Base-by-base conservation (phyloP, 345 rosid genomes). In the Eucalyptus cladocalyx region DNA sequence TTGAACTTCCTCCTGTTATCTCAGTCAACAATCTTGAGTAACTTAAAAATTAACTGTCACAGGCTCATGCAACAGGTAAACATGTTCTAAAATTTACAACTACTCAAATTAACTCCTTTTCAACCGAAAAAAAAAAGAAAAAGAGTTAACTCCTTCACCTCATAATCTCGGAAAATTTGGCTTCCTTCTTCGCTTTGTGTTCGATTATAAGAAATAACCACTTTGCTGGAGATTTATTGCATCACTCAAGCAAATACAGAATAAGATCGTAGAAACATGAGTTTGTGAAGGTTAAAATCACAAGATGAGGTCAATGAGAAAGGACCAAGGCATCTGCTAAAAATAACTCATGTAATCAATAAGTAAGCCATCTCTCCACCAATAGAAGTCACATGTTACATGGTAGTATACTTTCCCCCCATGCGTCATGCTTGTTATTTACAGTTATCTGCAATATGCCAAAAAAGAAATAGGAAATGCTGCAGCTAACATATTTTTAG, bases 211-310 rank as follows among this genome's bases (percentile, higher is more conserved):
- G 54, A 86, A 76, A 87, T 53, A 43, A 56, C 30, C 48, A 88
- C 85, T 80, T 90, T 88, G 89, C 85, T 88, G 88, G 65, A 60
- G 37, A 88, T 88, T 47, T 60, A 53, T 88, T 80, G 87, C 89
- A 83, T 88, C 88, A 85, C 65, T 56, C 89, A 49, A 87, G 32
- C 50, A 88, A 81, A 90, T 88, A 88, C 83, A 83, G 47, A 88
- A 56, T 88, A 40, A 81, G 62, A 88, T 87, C 23, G 28, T 90
- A 54, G 89, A 90, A 87, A 90, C 91, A 90, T 87, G 87, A 81
- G 89, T 89, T 80, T 34, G 87, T 58, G 91, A 87, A 42, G 87
- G 83, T 37, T 43, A 76, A 37, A 37, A 37, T 76, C 47, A 37
- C 83, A 37, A 76, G 28, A 76, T 21, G 83, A 76, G 83, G 83